Evolutionary conservation across 2,329 filamentous ascomycete species (phyloP), one percentile per base, ranked within the genome.

Genomic region (Plectosphaerella sp.): DNA sequence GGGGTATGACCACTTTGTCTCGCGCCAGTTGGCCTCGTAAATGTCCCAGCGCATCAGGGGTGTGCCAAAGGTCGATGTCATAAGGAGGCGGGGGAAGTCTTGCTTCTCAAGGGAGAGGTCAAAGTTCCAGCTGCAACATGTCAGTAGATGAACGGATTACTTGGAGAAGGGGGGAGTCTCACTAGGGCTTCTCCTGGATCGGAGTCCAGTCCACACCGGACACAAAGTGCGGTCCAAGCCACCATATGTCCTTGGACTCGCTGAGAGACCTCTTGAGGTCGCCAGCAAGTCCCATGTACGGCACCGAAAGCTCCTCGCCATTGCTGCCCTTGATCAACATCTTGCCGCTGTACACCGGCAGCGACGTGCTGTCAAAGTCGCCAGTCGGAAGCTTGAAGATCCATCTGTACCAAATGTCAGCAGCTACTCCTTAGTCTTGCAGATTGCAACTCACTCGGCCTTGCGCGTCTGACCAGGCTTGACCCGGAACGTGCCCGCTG

Each of bases 81-180:
- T 46, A 15, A 50, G 47, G 6, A 60, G 47, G 24, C 54, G 58
- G 1, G 58, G 58, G 16, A 57, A 59, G 28, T 59, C 58, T 25
- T 60, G 35, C 35, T 37, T 37, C 15, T 37, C 35, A 50, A 87
- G 63, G 45, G 77, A 82, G 1, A 83, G 85, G 58, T 85, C 86
- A 33, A 87, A 73, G 3, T 24, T 47, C 12, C 24, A 47, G 25
- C 45, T 47, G 18, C 28, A 8, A 15, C 35, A n/a, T 22, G 22
- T 22, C 5, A 22, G 22, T 22, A 22, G 5, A 22, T 22, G 5
- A 5, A 22, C 22, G 22, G 22, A 22, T 22, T 22, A 5, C 3
- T 22, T 22, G 3, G 35, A n/a, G 35, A 7, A 37, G 35, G 7
- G 35, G 35, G 3, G 35, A 37, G 15, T 12, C 35, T 11, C 7